phyloP scores from a whole-genome alignment of 306 rosid genomes.

The Biancaea sappan region DNA sequence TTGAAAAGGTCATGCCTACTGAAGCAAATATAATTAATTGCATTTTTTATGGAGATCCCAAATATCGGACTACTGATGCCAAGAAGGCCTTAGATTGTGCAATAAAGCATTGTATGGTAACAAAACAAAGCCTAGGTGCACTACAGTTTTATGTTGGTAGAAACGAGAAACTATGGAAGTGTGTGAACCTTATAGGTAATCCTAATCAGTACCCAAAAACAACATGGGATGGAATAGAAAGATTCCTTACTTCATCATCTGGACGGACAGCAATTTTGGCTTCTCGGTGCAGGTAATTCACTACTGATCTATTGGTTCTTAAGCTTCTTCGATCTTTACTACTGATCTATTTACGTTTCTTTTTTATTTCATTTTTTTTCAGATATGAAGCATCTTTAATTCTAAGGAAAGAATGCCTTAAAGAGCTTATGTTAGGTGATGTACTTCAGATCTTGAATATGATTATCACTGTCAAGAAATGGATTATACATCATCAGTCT shows the following conservation, averaged over 20 bases:
- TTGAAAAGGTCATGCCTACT: slow-evolving; percentile 67
- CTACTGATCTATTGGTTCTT: neutral
- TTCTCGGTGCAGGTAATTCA: slow-evolving; percentile 67
- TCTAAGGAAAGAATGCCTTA: slow-evolving; percentile 61
- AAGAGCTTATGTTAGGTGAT: slow-evolving; percentile 62
- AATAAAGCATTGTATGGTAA: slow-evolving; percentile 54
- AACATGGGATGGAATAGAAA: slow-evolving; percentile 56
- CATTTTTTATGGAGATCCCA: slow-evolving; percentile 71
- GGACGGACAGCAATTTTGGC: slow-evolving; percentile 63
- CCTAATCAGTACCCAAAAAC: slow-evolving; percentile 47
- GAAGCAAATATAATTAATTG: slow-evolving; percentile 67
- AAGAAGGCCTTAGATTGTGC: slow-evolving; percentile 71
- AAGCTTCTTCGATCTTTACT: slow-evolving; percentile 20
- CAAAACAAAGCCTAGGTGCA: slow-evolving; percentile 51
- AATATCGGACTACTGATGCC: slow-evolving; percentile 56
- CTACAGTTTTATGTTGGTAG: slow-evolving; percentile 61
- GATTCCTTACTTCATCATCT: slow-evolving; percentile 56
- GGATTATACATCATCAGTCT: slow-evolving; percentile 65
- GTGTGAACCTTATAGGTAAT: slow-evolving; percentile 57
- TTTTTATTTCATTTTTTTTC: slow-evolving; percentile 22
- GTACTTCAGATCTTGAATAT: slow-evolving; percentile 68
- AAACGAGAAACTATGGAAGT: slow-evolving; percentile 63
- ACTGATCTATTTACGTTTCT: neutral
- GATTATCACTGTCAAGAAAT: slow-evolving; percentile 55
- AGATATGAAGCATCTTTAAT: slow-evolving; percentile 74